These are phyloP conservation scores for Picea sitchensis DNA, from an alignment of 75 land plant genomes.

Conservation along the genomic window DNA sequence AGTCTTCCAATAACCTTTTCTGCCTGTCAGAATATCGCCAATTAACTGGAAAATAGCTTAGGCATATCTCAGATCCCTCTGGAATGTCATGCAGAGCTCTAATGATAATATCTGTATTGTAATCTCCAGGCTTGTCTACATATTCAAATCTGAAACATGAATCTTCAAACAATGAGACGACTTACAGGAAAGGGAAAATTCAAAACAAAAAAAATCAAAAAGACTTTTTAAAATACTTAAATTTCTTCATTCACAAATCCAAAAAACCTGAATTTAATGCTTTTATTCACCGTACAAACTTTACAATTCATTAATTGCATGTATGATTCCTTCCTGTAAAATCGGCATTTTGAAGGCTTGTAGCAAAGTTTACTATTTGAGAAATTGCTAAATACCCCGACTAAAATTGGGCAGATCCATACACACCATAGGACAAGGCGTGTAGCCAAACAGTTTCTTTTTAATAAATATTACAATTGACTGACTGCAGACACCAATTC, in stretches of 20 bases:
- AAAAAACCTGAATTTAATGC: too few species aligned
- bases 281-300: background rate
- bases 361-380: background rate
- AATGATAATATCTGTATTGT: constrained; percentile 62
- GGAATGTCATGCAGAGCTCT: constrained; percentile 77
- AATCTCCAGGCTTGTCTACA: constrained; percentile 36
- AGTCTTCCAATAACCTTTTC: constrained; percentile 66
- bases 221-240: background rate
- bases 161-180: background rate
- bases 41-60: constrained; percentile 91
- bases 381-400: background rate
- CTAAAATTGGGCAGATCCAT: background rate
- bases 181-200: background rate
- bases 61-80: constrained; percentile 79
- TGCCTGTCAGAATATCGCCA: constrained; percentile 59
- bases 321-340: background rate
- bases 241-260: background rate
- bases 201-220: too few species aligned
- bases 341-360: background rate
- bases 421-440: background rate
- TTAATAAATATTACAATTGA: background rate
- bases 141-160: constrained; percentile 76
- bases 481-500: background rate
- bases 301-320: background rate
- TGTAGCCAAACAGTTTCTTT: background rate